Conservation (phyloP, 768 basidiomycete genomes). For the Lactarius sp. region DNA sequence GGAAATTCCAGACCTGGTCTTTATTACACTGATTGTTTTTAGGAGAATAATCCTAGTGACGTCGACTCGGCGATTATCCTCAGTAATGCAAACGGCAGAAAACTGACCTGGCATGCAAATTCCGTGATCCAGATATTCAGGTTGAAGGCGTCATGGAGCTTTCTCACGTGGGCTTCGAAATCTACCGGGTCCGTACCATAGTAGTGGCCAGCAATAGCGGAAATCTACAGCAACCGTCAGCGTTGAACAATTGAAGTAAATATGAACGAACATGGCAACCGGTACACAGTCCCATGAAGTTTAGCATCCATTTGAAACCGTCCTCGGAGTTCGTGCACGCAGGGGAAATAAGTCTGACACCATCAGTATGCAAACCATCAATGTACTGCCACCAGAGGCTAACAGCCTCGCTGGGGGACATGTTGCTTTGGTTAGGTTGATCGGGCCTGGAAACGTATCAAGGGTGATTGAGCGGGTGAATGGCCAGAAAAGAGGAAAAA, state of each 20-base stretch:
- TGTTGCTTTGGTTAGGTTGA: slow-evolving; percentile 53
- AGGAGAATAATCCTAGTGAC: slow-evolving; percentile 49
- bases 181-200: slow-evolving; percentile 51
- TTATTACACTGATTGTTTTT: slow-evolving; percentile 37
- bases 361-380: slow-evolving; percentile 48
- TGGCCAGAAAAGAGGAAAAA: not conserved
- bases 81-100: not conserved
- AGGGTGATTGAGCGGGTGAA: slow-evolving; percentile 32
- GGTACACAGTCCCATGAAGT: slow-evolving; percentile 50
- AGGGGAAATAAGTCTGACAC: slow-evolving; percentile 59
- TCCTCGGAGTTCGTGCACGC: slow-evolving; percentile 56
- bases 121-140: slow-evolving; percentile 60
- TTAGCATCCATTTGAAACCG: slow-evolving; percentile 60
- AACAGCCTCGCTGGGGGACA: slow-evolving; percentile 47
- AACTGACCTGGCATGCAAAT: slow-evolving; percentile 55
- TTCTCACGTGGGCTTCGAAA: slow-evolving; percentile 49
- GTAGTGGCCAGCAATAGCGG: slow-evolving; percentile 58
- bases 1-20: slow-evolving; percentile 29
- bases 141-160: slow-evolving; percentile 42
- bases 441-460: slow-evolving; percentile 53
- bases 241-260: not conserved
- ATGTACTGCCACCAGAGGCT: slow-evolving; percentile 58
- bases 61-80: not conserved
- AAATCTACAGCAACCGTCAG: slow-evolving; percentile 39
- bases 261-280: slow-evolving; percentile 43